Evolutionary conservation across 495 filamentous ascomycete species (phyloP), one percentile per base, ranked within the genome.

Genomic region (Aspergillus baeticus): DNA sequence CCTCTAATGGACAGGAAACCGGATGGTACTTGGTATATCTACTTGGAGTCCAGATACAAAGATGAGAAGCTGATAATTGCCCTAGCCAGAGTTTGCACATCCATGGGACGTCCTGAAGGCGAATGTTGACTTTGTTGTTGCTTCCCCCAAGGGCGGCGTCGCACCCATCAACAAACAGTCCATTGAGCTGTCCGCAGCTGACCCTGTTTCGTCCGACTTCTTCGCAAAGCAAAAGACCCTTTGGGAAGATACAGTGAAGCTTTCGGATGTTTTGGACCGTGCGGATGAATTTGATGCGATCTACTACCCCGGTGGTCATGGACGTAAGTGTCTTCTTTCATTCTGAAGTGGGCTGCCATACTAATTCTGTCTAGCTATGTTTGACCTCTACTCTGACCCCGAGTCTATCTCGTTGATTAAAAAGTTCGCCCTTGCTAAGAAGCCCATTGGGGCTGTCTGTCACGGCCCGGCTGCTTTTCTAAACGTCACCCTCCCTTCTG

Each of bases 241-340:
- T 6, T 91, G 86, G 84, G 81, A 83, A 62, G 74, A 84, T 33
- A 90, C 87, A 0, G 58, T 74, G 2, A 77, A 78, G 54, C 63
- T 90, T 1, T 59, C 69, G 1, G 63, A 73, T 3, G 75, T 87
- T 46, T 37, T 78, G 1, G 79, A 81, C 0, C 73, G 74, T 22
- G 78, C 78, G 0, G 64, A 57, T 41, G 84, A 89, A 38, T 91
- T 83, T 63, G 87, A 83, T 51, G 87, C 84, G 35, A 70, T 91
- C 41, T 89, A 86, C 67, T 89, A 80, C 68, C 86, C 88, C 11
- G 88, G 88, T 61, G 88, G 88, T 20, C 85, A 91, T 69, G 88
- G 88, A 14, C 87, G 82, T 84, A 69, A 51, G 82, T 73, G 22
- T 18, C 37, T 11, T 11, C 10, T 43, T 22, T 43, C 34, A 21